Evolutionary conservation across 2,329 filamentous ascomycete species (phyloP).

Genomic region (Kalmusia sp.): DNA sequence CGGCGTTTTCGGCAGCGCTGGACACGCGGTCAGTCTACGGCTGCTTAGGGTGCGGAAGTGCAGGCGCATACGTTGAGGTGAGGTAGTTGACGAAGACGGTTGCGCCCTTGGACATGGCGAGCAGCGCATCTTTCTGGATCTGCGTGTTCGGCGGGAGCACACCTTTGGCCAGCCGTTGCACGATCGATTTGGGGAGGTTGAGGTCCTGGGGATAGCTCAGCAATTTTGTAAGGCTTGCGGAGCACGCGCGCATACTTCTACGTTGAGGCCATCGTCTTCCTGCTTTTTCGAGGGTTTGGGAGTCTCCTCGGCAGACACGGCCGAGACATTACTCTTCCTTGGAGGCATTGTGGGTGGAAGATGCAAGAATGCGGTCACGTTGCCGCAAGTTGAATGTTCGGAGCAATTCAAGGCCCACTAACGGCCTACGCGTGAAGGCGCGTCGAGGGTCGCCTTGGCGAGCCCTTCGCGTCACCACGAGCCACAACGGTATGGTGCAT

Average conservation of each 20-base stretch:
- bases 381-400: too few species aligned
- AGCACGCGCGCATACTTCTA: constrained; percentile 47
- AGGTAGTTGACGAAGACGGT: constrained; percentile 86
- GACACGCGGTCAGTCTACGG: not conserved
- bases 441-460: constrained; percentile 24
- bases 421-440: constrained; percentile 39
- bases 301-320: constrained; percentile 39
- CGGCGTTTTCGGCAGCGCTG: constrained; percentile 77
- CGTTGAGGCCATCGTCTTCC: constrained; percentile 51
- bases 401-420: constrained; percentile 9
- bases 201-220: constrained; percentile 60
- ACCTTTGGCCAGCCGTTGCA: constrained; percentile 79
- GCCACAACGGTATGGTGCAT: too few species aligned
- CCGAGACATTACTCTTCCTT: constrained; percentile 56
- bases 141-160: constrained; percentile 82
- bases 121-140: constrained; percentile 81
- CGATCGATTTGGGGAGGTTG: constrained; percentile 79
- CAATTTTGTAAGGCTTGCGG: not conserved
- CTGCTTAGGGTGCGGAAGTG: not conserved
- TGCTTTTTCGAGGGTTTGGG: constrained; percentile 27
- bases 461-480: not conserved
- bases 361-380: constrained; percentile 8
- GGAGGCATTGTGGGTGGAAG: constrained; percentile 49
- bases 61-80: constrained; percentile 68
- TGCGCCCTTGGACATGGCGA: constrained; percentile 81